These are phyloP conservation scores for Gentiana dahurica DNA, from an alignment of 257 asterid species.

Conservation along the genomic window DNA sequence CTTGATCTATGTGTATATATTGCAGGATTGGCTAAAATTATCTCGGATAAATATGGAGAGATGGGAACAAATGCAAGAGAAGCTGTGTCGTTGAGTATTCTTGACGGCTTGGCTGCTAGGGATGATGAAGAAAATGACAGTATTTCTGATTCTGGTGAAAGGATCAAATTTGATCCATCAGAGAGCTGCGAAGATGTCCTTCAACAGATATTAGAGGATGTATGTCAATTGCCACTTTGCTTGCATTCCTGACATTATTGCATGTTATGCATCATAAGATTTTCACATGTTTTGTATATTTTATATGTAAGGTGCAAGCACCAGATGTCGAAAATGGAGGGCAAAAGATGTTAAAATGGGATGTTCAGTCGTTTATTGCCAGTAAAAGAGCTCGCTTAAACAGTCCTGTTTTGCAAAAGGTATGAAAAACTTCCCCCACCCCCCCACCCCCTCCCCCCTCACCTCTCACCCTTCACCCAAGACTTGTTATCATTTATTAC, in stretches of 20 bases:
- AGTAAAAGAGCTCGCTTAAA: conserved; percentile 35
- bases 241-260: too few species aligned
- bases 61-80: conserved; percentile 42
- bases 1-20: conserved; percentile 10
- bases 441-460: too few species aligned
- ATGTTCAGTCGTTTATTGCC: conserved; percentile 36
- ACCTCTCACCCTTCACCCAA: too few species aligned
- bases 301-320: conserved; percentile 21
- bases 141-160: conserved; percentile 16
- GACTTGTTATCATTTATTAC: too few species aligned
- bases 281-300: conserved; percentile 3
- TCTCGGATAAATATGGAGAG: conserved; percentile 32
- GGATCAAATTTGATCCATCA: conserved; percentile 31
- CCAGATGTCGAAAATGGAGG: conserved; percentile 22
- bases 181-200: conserved; percentile 39
- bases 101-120: conserved; percentile 27
- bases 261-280: neutral
- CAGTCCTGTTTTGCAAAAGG: conserved; percentile 29
- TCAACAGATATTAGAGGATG: conserved; percentile 26
- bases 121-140: conserved; percentile 11
- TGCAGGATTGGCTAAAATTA: conserved; percentile 39
- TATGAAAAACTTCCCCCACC: conserved; percentile 10
- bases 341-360: conserved; percentile 40
- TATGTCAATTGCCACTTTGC: conserved; percentile 11
- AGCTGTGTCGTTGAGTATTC: conserved; percentile 35